These are phyloP conservation scores for Aspergillus fumigatiaffinis DNA, from an alignment of 2,329 filamentous ascomycete species.

Conservation along the genomic window DNA sequence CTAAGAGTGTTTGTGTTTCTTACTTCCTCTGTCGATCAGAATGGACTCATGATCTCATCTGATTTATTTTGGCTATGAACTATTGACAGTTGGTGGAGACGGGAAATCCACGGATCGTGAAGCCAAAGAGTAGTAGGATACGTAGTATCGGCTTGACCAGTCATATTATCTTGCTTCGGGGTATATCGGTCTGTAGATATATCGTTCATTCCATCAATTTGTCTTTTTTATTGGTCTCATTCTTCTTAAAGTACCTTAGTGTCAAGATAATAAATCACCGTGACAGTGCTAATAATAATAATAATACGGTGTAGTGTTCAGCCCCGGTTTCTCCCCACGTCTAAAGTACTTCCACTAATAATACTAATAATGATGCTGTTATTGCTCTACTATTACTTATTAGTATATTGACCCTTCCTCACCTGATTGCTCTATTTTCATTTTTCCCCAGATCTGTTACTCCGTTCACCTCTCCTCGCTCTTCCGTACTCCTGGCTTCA, in stretches of 20 bases:
- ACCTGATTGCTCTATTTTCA: neutral
- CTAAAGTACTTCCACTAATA: no score
- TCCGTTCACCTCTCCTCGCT: neutral
- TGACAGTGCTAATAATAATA: no score
- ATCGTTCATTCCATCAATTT: neutral
- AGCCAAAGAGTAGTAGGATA: no score
- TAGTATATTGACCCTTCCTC: neutral
- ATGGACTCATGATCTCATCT: neutral
- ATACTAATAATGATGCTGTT: neutral
- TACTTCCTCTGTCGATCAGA: neutral
- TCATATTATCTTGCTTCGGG: neutral
- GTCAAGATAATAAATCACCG: no score
- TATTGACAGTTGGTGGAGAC: neutral
- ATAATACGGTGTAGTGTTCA: neutral
- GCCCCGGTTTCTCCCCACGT: neutral
- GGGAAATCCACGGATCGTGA: no score
- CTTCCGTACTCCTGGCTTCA: conserved; percentile 6
- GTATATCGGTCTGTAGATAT: neutral
- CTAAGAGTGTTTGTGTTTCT: neutral
- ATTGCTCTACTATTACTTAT: neutral
- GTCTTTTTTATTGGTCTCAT: no score
- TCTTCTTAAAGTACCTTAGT: no score
- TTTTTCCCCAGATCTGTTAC: neutral
- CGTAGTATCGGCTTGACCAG: neutral
- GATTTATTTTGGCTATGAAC: neutral